Evolutionary conservation across 768 basidiomycete genomes (phyloP).

Genomic region (Calocybe cyanea): DNA sequence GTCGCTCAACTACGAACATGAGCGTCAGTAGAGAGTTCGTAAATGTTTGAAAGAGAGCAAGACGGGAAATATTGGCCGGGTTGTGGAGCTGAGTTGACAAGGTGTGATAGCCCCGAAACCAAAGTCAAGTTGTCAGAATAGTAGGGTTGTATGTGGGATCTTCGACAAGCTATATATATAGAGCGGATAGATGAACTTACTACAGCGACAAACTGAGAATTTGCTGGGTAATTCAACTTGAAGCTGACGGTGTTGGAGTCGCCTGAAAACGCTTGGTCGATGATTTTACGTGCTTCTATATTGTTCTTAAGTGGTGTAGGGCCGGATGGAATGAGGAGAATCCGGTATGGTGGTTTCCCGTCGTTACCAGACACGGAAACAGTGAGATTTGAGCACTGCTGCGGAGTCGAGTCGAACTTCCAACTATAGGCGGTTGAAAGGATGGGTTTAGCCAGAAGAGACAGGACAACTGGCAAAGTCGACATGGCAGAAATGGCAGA

Average conservation of each 20-base stretch:
- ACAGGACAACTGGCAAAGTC: slow-evolving; percentile 16
- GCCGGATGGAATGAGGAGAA: slow-evolving; percentile 67
- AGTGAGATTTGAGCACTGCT: slow-evolving; percentile 65
- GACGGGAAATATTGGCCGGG: no score
- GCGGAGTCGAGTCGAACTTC: slow-evolving; percentile 43
- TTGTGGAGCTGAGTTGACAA: no score
- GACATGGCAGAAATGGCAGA: slow-evolving; percentile 8
- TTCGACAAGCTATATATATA: no score
- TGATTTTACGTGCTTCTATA: slow-evolving; percentile 59
- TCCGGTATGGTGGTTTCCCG: slow-evolving; percentile 63
- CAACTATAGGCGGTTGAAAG: slow-evolving; percentile 39
- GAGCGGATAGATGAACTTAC: slow-evolving; percentile 50
- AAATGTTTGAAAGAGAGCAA: background rate
- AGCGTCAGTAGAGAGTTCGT: slow-evolving; percentile 1
- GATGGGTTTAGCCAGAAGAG: slow-evolving; percentile 25
- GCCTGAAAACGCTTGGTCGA: slow-evolving; percentile 49
- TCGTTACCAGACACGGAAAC: slow-evolving; percentile 51
- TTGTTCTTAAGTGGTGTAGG: slow-evolving; percentile 56
- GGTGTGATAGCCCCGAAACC: slow-evolving; percentile 1
- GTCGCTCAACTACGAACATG: slow-evolving; percentile 51
- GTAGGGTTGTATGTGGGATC: no score
- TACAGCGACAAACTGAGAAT: slow-evolving; percentile 74
- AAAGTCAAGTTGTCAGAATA: no score
- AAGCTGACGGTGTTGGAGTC: slow-evolving; percentile 41
- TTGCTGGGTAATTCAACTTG: slow-evolving; percentile 57